These are phyloP conservation scores for Penicillium daleae DNA, from an alignment of 495 filamentous ascomycete species.

Conservation along the genomic window DNA sequence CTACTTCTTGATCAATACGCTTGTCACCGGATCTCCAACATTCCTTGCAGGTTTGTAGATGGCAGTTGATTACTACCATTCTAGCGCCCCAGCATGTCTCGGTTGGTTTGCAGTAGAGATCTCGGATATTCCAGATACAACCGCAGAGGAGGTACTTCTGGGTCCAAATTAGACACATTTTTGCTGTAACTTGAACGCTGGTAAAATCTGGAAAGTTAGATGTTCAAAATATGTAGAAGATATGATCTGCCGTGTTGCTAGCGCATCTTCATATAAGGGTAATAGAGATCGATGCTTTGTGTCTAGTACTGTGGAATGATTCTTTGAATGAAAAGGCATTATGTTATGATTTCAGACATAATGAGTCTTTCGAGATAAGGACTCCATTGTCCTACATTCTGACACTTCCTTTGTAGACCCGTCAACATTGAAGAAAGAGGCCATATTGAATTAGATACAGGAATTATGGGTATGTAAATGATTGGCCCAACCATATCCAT, in stretches of 20 bases:
- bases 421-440: neutral
- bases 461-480: neutral
- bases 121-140: conserved; percentile 21
- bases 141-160: conserved; percentile 30
- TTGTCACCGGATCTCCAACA: conserved; percentile 26
- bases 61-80: conserved; percentile 13
- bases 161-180: conserved; percentile 26
- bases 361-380: neutral
- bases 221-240: no score
- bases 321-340: neutral
- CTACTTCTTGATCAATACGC: neutral
- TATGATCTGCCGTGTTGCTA: neutral
- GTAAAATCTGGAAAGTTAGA: neutral
- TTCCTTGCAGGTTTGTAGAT: conserved; percentile 20
- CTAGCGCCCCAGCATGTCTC: conserved; percentile 12
- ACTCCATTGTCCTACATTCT: neutral
- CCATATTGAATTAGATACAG: neutral
- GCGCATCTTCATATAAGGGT: neutral
- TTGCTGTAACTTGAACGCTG: neutral
- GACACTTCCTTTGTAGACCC: no score
- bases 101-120: conserved; percentile 2
- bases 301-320: neutral
- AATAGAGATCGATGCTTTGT: neutral
- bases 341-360: neutral
- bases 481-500: neutral